These are phyloP conservation scores for Alectoria sarmentosa DNA, from an alignment of 495 filamentous ascomycete genomes.

Conservation along the genomic window DNA sequence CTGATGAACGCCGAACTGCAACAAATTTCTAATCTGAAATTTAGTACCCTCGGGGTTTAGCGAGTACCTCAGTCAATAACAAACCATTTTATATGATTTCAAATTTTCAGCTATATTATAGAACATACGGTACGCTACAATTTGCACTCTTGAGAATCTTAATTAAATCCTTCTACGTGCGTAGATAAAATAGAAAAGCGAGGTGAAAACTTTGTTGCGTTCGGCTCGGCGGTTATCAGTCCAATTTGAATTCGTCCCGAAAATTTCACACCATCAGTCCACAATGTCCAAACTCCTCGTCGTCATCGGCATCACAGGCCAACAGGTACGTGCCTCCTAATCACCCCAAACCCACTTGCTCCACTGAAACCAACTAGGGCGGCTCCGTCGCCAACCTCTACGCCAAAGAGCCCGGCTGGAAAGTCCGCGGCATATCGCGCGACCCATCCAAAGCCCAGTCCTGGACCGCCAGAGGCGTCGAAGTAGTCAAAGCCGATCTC, in stretches of 20 bases:
- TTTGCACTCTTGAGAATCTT: too few relatives aligned
- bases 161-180: too few relatives aligned
- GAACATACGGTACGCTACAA: too few relatives aligned
- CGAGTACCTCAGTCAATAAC: too few relatives aligned
- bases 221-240: too few relatives aligned
- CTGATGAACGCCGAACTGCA: too few relatives aligned
- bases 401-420: slow-evolving; percentile 33
- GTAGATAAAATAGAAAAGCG: not conserved
- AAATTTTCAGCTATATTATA: too few relatives aligned
- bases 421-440: slow-evolving; percentile 40
- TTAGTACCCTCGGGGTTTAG: too few relatives aligned
- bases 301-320: not conserved
- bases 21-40: too few relatives aligned
- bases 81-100: too few relatives aligned
- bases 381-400: slow-evolving; percentile 39
- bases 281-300: not conserved
- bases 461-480: slow-evolving; percentile 36
- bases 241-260: not conserved
- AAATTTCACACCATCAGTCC: not conserved
- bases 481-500: slow-evolving; percentile 41
- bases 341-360: not conserved
- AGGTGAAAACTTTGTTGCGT: too few relatives aligned
- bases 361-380: slow-evolving; percentile 29
- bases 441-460: slow-evolving; percentile 34
- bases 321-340: not conserved